A percentile compares a stretch with the other conserved stretches of the same genome.
Conservation (phyloP, 306 rosid genomes). For the Alnus glutinosa region DNA sequence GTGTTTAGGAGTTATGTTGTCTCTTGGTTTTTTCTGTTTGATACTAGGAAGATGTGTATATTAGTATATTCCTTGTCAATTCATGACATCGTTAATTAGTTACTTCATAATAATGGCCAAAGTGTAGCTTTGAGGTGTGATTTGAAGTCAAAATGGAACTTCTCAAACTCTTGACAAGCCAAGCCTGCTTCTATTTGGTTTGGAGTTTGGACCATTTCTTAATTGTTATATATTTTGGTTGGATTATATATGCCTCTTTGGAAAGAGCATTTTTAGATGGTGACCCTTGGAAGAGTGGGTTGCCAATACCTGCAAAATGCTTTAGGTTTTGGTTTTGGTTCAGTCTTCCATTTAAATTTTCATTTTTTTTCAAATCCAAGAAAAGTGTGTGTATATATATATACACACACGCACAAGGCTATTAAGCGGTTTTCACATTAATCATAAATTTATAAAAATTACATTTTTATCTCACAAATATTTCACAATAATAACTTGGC, state of each 20-base stretch:
- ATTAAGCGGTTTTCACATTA: no score
- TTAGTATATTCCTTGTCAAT: not conserved
- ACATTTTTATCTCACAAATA: no score
- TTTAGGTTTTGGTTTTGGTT: no score
- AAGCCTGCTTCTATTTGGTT: not conserved
- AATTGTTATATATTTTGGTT: not conserved
- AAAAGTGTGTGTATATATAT: no score
- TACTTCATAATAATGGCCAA: no score
- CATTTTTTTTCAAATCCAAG: no score
- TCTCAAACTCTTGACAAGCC: not conserved
- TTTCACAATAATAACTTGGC: no score
- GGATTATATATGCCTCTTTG: not conserved
- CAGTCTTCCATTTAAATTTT: no score
- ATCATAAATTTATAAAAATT: no score
- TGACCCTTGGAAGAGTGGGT: not conserved
- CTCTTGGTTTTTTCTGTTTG: not conserved
- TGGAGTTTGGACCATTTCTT: not conserved
- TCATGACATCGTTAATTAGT: not conserved
- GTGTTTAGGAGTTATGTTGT: no score
- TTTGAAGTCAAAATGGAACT: not conserved
- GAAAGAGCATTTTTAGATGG: not conserved
- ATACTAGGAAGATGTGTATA: not conserved
- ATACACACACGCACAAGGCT: no score
- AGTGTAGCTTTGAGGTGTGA: not conserved
- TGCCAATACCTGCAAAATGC: not conserved